Evolutionary conservation across 305 asterid species (phyloP), one percentile per base, ranked within the genome.

Genomic region (Salvia sclarea): DNA sequence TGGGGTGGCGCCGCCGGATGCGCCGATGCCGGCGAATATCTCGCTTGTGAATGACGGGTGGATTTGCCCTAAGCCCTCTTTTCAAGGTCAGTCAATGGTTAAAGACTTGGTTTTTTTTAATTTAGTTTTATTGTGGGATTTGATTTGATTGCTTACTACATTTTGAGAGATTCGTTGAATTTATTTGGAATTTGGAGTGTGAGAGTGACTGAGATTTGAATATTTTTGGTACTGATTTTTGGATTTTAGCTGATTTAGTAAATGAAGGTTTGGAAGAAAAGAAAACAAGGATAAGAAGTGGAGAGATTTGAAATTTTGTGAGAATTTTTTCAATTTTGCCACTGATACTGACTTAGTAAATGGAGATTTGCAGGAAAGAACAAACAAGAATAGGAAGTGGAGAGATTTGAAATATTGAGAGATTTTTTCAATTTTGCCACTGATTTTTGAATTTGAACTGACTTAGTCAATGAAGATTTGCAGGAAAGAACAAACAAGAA

Each of bases 31-130:
- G 0, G 9, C 24, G 16, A 91, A 94, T 80, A 79, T 94, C 7
- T 73, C 90, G 12, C 57, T 94, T 62, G 93, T 75, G 1, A 91
- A 89, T 73, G 98, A 94, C 56, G 99, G 97, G 0, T 91, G 93
- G 87, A 21, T 79, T 74, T 94, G 99, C 80, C 85, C 96, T 7
- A 63, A 54, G 22, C 84, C 93, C 49, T 55, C 87, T 45, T 69
- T 68, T 79, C 83, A 74, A 91, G 99, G 99, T 92, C 28, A 8
- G 28, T 30, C 17, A 41, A 50, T 25, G 9, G 6, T 57, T 18
- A 4, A 10, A 14, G 49, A 56, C 48, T 64, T 3, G 14, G 35
- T 10, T 64, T 64, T 28, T 48, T 0, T 13, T 61, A 8, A 37
- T 1, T 30, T 55, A 31, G 6, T 9, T 4, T 41, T 20, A n/a